Evolutionary conservation across 148 eudicot species (phyloP).

Genomic region (Dysphania ambrosioides): DNA sequence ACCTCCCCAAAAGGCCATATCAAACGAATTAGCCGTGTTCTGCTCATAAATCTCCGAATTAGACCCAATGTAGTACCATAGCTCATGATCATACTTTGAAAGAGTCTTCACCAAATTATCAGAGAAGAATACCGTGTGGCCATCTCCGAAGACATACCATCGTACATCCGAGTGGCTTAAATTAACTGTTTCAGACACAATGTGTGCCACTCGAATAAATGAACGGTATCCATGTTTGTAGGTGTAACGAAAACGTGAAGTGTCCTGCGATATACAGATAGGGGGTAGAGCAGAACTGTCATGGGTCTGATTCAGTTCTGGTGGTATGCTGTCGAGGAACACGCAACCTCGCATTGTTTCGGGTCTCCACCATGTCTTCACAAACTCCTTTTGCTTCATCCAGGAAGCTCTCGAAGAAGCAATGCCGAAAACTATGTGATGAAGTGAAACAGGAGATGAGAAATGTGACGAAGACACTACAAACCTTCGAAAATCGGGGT

Average conservation of each 20-base stretch:
- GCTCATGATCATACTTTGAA: conserved; percentile 63
- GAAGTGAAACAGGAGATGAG: conserved; percentile 31
- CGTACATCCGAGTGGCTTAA: conserved; percentile 43
- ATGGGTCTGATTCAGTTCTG: neutral
- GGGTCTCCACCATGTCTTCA: conserved; percentile 71
- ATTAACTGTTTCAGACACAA: conserved; percentile 58
- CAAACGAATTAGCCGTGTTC: conserved; percentile 45
- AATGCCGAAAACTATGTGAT: conserved; percentile 61
- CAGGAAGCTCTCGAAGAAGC: conserved; percentile 46
- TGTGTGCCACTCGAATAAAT: conserved; percentile 57
- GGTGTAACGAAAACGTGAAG: conserved; percentile 48
- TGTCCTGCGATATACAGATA: conserved; percentile 50
- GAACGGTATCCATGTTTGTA: conserved; percentile 47
- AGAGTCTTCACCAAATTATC: conserved; percentile 59
- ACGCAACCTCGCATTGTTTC: conserved; percentile 55
- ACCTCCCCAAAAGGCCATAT: conserved; percentile 79
- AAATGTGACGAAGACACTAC: conserved; percentile 18
- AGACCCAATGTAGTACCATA: conserved; percentile 65
- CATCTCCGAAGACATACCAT: conserved; percentile 91
- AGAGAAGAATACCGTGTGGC: conserved; percentile 66
- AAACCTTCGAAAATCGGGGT: conserved; percentile 13
- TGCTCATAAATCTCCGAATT: conserved; percentile 59
- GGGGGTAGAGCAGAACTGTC: conserved; percentile 40
- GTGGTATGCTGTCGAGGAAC: conserved; percentile 42
- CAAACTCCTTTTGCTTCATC: conserved; percentile 42